Conservation (phyloP, 768 basidiomycete species). For the Pleurotus platypus region DNA sequence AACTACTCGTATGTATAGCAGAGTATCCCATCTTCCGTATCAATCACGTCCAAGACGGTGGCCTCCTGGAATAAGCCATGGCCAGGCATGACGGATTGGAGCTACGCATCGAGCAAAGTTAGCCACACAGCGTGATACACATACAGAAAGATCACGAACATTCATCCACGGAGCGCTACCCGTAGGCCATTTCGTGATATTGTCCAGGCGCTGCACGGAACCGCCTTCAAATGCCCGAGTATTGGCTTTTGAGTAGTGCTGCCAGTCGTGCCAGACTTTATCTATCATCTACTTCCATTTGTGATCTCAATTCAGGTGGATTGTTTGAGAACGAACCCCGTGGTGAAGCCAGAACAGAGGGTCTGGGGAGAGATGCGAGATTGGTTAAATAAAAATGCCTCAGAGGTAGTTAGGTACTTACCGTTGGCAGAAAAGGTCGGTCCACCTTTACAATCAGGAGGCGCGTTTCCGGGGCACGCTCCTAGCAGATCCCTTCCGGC, state of each 20-base stretch:
- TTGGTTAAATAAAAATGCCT: no score
- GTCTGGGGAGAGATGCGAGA: background rate
- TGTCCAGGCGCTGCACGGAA: background rate
- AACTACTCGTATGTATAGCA: background rate
- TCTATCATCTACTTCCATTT: background rate
- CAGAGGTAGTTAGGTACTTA: no score
- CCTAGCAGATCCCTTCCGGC: slow-evolving; percentile 23
- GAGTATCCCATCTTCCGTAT: background rate
- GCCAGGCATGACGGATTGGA: background rate
- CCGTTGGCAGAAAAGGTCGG: slow-evolving; percentile 28
- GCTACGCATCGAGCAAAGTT: background rate
- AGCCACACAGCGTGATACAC: no score
- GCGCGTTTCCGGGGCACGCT: slow-evolving; percentile 20
- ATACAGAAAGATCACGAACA: background rate
- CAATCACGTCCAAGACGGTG: background rate
- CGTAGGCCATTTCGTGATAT: background rate
- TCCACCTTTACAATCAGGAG: slow-evolving; percentile 17
- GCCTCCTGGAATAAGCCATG: background rate
- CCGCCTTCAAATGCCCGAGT: background rate
- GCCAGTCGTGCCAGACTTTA: background rate
- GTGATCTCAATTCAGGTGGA: no score
- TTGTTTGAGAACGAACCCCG: background rate
- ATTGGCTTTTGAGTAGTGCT: background rate
- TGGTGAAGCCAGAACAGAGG: slow-evolving; percentile 24
- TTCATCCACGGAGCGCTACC: background rate